Evolutionary conservation across 352 stramenopile genomes (phyloP), one percentile per base, ranked within the genome.

Genomic region (Detonula confervacea): DNA sequence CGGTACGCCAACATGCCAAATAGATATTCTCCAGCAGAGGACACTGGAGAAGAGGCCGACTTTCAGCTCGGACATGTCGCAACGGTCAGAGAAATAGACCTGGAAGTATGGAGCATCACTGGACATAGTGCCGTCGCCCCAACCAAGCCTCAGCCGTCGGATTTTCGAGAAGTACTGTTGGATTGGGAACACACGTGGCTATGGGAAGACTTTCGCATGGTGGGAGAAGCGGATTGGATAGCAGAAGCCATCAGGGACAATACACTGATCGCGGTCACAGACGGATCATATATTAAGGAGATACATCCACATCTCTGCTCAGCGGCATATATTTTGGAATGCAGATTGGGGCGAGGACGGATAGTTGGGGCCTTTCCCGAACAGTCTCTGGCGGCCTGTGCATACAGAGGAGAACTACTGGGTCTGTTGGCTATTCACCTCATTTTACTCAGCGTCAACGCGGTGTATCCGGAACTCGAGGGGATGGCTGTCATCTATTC

Each of bases 221-320:
- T 47, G 8, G 64, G 47, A 2, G 30, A 73, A 37, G 11, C 29
- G 4, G 7, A 6, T 11, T 74, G 65, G 65, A 20, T 74, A 25
- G 33, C 29, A n/a, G 11, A 27, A 18, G 27, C 67, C 16, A 67
- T 76, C 9, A 12, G 24, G 27, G 46, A 57, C 51, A 33, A 61
- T 22, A 49, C 67, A 12, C 14, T 29, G 6, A 14, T 76, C 4
- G 56, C 56, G 5, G 67, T 76, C 7, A 59, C 67, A 42, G 67
- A 76, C 37, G 67, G 67, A 0, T 76, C 67, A 18, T 76, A 69
- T 12, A 68, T 69, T 1, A 57, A 47, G 18, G 54, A 76, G 27
- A 18, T 69, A 0, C 33, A 61, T 14, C 54, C 54, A 14, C 7
- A 61, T 25, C 5, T 61, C 7, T 46, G 46, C 30, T 57, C 55